These are phyloP conservation scores for Chalara sp. DNA, from an alignment of 2,329 filamentous ascomycete species.

Conservation along the genomic window DNA sequence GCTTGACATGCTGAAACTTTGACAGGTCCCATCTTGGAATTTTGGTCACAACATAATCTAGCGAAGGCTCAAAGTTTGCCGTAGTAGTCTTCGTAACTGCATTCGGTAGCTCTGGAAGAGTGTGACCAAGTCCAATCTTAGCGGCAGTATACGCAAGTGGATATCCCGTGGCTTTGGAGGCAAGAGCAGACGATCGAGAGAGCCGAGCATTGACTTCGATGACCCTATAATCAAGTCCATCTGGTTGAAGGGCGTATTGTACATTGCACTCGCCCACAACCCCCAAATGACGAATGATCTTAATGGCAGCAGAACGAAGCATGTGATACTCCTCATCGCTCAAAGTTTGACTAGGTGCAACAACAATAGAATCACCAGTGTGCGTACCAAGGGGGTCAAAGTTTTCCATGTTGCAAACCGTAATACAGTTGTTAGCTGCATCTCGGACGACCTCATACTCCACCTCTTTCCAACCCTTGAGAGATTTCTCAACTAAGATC, in stretches of 20 bases:
- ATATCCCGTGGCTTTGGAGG: conserved; percentile 97
- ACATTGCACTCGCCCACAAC: conserved; percentile 99
- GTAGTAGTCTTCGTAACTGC: conserved; percentile 98
- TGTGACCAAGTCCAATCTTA: conserved; percentile 96
- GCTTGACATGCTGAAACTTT: conserved; percentile 99
- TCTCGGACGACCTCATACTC: conserved; percentile 98
- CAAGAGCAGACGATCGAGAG: conserved; percentile 91
- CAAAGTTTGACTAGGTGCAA: conserved; percentile 92
- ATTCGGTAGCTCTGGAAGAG: conserved; percentile 90
- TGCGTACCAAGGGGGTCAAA: conserved; percentile 97
- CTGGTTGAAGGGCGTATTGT: conserved; percentile 93
- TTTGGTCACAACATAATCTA: conserved; percentile 98
- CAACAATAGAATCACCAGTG: conserved; percentile 97
- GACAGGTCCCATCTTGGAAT: conserved; percentile 97
- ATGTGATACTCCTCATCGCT: conserved; percentile 99
- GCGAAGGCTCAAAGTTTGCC: conserved; percentile 94
- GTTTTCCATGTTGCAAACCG: conserved; percentile 98
- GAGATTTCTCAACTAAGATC: conserved; percentile 95
- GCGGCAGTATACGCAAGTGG: conserved; percentile 95
- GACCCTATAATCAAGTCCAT: conserved; percentile 95
- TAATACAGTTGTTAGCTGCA: conserved; percentile 97
- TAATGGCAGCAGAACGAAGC: conserved; percentile 95
- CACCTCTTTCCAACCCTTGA: conserved; percentile 99
- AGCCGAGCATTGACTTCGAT: conserved; percentile 99
- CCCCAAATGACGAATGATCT: conserved; percentile 93